These are phyloP conservation scores for Trichoderma sp. DNA, from an alignment of 2,329 filamentous ascomycete species.

Conservation along the genomic window DNA sequence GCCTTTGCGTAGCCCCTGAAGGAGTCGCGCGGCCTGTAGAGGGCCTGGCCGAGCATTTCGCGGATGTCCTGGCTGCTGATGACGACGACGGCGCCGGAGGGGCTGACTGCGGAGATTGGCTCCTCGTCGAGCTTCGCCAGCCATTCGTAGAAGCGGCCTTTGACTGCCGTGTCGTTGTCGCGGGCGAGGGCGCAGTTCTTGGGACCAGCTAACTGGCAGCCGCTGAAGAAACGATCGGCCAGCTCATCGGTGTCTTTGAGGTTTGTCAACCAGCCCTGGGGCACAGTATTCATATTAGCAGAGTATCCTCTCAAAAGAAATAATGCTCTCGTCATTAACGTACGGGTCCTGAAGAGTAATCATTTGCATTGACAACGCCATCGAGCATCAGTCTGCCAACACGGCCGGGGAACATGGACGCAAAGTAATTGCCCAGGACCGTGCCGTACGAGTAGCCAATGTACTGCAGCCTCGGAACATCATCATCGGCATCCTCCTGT, in stretches of 20 bases:
- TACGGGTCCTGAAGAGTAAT: slow-evolving; percentile 39
- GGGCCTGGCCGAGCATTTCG: neutral
- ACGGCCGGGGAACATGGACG: slow-evolving; percentile 42
- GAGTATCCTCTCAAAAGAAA: neutral
- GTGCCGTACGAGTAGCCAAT: slow-evolving; percentile 55
- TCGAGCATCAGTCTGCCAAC: slow-evolving; percentile 49
- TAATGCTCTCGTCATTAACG: neutral
- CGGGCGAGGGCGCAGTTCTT: neutral
- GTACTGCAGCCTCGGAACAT: slow-evolving; percentile 45
- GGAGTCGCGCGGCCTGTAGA: neutral
- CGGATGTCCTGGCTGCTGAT: slow-evolving; percentile 41
- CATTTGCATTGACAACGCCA: slow-evolving; percentile 43
- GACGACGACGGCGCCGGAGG: slow-evolving; percentile 33
- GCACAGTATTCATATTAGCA: neutral
- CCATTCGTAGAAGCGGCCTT: neutral
- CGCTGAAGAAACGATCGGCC: neutral
- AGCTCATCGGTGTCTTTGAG: neutral
- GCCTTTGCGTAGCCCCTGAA: neutral
- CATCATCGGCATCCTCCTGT: neutral
- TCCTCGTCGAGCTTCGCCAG: neutral
- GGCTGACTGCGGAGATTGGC: neutral
- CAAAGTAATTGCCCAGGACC: slow-evolving; percentile 42
- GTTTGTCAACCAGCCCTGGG: neutral
- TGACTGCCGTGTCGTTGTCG: neutral
- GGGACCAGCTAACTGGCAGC: neutral